Conservation (phyloP, 1,284 basidiomycete genomes). For the Puccinia novopanici region DNA sequence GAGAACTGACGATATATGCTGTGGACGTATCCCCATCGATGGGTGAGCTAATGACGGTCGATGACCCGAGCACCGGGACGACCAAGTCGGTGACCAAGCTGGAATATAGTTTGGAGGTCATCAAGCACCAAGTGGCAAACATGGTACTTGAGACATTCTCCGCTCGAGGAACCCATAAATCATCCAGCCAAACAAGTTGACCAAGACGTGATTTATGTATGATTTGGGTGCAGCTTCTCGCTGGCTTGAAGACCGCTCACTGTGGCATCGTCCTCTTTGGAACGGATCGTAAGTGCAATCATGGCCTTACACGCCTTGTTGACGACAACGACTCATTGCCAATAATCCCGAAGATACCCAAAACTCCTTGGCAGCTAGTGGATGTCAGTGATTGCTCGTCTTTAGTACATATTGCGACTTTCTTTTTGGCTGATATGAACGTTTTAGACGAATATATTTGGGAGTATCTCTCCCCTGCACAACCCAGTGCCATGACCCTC, state of each 20-base stretch:
- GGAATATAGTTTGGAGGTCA: conserved; percentile 35
- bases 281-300: conserved; percentile 25
- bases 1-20: conserved; percentile 42
- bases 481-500: conserved; percentile 30
- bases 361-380: conserved; percentile 27
- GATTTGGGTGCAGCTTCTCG: conserved; percentile 23
- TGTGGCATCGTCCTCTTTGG: conserved; percentile 50
- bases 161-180: not conserved
- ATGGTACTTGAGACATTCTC: conserved; percentile 3
- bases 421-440: not conserved
- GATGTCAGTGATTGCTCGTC: conserved; percentile 35
- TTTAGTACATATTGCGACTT: not conserved
- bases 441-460: conserved; percentile 38
- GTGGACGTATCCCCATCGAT: conserved; percentile 44
- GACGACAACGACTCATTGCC: not conserved
- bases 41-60: not conserved
- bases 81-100: conserved; percentile 22
- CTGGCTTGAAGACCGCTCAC: conserved; percentile 45
- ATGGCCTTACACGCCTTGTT: not conserved
- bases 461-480: conserved; percentile 23
- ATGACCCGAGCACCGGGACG: not conserved
- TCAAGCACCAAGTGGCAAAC: conserved; percentile 37
- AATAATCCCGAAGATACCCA: conserved; percentile 12
- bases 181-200: not conserved
- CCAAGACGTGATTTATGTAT: not conserved